A percentile compares a stretch with the other conserved stretches of the same genome.
Conservation (phyloP, 441 rosid genomes). For the Jatropha podagrica region DNA sequence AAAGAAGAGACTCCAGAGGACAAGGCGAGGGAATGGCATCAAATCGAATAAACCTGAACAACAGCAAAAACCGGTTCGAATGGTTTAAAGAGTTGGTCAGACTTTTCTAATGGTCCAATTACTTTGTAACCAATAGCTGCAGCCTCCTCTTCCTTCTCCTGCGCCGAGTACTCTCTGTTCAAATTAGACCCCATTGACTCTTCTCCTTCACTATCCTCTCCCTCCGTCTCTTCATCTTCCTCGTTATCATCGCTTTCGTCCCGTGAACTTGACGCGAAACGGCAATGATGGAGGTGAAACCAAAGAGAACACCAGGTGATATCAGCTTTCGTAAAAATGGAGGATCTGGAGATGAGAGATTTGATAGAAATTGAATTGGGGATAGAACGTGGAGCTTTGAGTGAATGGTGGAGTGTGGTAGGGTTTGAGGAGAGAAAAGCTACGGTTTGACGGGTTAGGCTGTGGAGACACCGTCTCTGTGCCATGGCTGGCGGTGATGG, state of each 20-base stretch:
- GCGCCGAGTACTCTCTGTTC: slow-evolving; percentile 50
- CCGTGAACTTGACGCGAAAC: slow-evolving; percentile 46
- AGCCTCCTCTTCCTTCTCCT: slow-evolving; percentile 77
- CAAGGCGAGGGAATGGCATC: not conserved
- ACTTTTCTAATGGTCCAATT: slow-evolving; percentile 52
- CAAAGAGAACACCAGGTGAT: slow-evolving; percentile 21
- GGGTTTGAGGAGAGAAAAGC: slow-evolving; percentile 30
- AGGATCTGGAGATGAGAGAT: slow-evolving; percentile 14
- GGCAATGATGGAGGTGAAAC: slow-evolving; percentile 32
- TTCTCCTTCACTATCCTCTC: slow-evolving; percentile 26
- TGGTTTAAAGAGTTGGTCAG: slow-evolving; percentile 63
- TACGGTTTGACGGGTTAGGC: slow-evolving; percentile 44
- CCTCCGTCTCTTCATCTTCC: slow-evolving; percentile 27
- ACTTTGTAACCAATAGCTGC: slow-evolving; percentile 78
- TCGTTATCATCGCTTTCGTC: slow-evolving; percentile 31
- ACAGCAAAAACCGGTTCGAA: slow-evolving; percentile 83
- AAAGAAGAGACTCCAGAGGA: not conserved
- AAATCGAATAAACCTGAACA: slow-evolving; percentile 58
- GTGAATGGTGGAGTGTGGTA: slow-evolving; percentile 1
- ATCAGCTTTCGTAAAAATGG: not conserved
- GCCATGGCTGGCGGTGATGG: slow-evolving; percentile 45
- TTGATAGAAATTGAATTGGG: slow-evolving; percentile 13
- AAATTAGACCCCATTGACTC: slow-evolving; percentile 30
- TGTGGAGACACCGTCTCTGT: slow-evolving; percentile 62
- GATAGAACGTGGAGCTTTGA: slow-evolving; percentile 15